Percentiles rank a stretch among this genome's conserved stretches.
Conservation (phyloP, 768 basidiomycete species). For the Hygrocybe punicea region DNA sequence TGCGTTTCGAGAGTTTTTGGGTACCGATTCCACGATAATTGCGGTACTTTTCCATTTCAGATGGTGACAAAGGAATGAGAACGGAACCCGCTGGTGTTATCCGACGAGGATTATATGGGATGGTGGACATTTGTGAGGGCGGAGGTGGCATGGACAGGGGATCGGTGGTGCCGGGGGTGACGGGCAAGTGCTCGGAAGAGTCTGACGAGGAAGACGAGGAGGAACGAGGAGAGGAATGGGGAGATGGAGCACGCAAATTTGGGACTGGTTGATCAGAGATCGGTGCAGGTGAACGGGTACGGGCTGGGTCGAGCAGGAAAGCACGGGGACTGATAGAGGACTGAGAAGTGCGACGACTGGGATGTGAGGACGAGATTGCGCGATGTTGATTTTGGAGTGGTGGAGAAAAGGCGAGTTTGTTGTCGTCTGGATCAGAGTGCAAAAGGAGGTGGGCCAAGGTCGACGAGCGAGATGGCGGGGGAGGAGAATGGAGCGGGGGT, state of each 20-base stretch:
- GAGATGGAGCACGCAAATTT: slow-evolving; percentile 36
- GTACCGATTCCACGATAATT: slow-evolving; percentile 56
- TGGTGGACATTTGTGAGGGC: slow-evolving; percentile 30
- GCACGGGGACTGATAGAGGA: slow-evolving; percentile 12
- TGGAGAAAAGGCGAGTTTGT: slow-evolving; percentile 33
- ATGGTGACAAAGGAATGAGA: slow-evolving; percentile 58
- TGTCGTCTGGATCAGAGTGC: slow-evolving; percentile 22
- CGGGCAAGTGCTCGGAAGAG: slow-evolving; percentile 9
- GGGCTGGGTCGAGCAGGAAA: neutral
- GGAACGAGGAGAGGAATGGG: slow-evolving; percentile 34
- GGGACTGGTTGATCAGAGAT: neutral
- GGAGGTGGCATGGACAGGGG: slow-evolving; percentile 33
- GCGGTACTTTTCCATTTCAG: slow-evolving; percentile 59
- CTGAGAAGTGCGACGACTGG: too few relatives aligned
- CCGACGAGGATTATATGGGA: slow-evolving; percentile 67
- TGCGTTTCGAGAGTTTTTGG: slow-evolving; percentile 52
- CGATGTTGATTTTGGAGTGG: slow-evolving; percentile 25
- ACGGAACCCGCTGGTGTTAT: slow-evolving; percentile 60
- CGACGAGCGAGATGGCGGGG: slow-evolving; percentile 40
- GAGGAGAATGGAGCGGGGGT: slow-evolving; percentile 16
- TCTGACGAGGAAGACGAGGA: too few relatives aligned
- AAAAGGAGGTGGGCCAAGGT: slow-evolving; percentile 39
- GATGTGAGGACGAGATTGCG: slow-evolving; percentile 13
- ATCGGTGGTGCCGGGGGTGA: slow-evolving; percentile 25
- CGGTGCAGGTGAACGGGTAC: neutral